Evolutionary conservation across 1,284 basidiomycete genomes (phyloP).

Genomic region (Sanghuangporus weigelae): DNA sequence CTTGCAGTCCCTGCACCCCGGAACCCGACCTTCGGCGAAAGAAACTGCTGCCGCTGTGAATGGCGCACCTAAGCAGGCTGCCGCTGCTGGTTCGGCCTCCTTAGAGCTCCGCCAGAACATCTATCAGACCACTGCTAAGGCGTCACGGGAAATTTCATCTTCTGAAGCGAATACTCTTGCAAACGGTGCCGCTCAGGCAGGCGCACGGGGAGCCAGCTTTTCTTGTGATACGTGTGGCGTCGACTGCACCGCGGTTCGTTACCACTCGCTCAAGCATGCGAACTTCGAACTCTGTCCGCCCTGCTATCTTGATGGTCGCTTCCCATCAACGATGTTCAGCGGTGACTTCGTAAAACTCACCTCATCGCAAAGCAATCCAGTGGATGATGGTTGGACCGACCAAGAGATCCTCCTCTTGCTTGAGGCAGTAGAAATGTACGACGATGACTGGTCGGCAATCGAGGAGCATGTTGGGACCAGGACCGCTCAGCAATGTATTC

Average conservation of each 20-base stretch:
- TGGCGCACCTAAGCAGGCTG: slow-evolving; percentile 39
- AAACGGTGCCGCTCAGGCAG: slow-evolving; percentile 49
- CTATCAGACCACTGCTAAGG: slow-evolving; percentile 82
- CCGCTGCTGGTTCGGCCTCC: slow-evolving; percentile 57
- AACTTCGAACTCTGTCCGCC: slow-evolving; percentile 85
- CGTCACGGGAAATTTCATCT: slow-evolving; percentile 62
- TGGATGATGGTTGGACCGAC: slow-evolving; percentile 82
- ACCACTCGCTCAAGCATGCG: slow-evolving; percentile 91
- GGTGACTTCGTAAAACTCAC: slow-evolving; percentile 96
- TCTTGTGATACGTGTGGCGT: slow-evolving; percentile 93
- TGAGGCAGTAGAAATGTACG: slow-evolving; percentile 96
- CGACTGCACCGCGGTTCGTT: slow-evolving; percentile 85
- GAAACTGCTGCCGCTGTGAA: slow-evolving; percentile 43
- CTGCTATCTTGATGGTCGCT: slow-evolving; percentile 95
- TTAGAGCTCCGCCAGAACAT: slow-evolving; percentile 84
- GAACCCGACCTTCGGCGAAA: slow-evolving; percentile 55
- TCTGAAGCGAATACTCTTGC: slow-evolving; percentile 60
- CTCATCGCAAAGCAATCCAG: slow-evolving; percentile 33
- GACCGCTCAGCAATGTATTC: slow-evolving; percentile 91
- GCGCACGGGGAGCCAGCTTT: slow-evolving; percentile 45
- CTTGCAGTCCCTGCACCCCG: slow-evolving; percentile 92
- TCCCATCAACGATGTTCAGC: slow-evolving; percentile 94
- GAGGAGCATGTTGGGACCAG: slow-evolving; percentile 91
- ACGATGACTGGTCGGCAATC: slow-evolving; percentile 93
- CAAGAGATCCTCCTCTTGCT: slow-evolving; percentile 86